Evolutionary conservation across 164 flowering plant genomes (phyloP).

Genomic region (Piper betle): DNA sequence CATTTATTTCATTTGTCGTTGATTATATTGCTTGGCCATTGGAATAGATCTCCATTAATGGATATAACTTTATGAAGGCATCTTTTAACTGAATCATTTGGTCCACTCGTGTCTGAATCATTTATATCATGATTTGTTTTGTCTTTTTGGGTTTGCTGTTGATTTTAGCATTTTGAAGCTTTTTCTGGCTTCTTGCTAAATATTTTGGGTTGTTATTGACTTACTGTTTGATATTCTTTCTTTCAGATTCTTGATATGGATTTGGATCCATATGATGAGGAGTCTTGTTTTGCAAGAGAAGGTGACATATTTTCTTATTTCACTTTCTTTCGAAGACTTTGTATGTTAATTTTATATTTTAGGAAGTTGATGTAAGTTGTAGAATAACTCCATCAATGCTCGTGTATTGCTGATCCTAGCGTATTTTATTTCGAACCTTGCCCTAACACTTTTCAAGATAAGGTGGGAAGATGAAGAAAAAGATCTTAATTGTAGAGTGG

Average conservation of each 20-base stretch:
- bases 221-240: slow-evolving; percentile 5
- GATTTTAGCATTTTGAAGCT: too few relatives aligned
- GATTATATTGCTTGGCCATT: too few relatives aligned
- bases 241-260: slow-evolving; percentile 87
- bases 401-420: background rate
- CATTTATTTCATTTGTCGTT: too few relatives aligned
- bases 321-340: background rate
- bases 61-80: too few relatives aligned
- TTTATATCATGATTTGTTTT: background rate
- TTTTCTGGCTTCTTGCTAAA: too few relatives aligned
- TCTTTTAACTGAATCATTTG: background rate
- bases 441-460: background rate
- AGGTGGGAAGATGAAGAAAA: background rate
- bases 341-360: background rate
- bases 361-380: background rate
- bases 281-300: slow-evolving; percentile 29
- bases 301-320: slow-evolving; percentile 26
- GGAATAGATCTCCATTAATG: too few relatives aligned
- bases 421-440: background rate
- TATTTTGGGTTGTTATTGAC: slow-evolving; percentile 1
- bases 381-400: background rate
- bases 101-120: background rate
- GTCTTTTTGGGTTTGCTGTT: too few relatives aligned
- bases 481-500: background rate
- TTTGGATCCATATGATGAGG: slow-evolving; percentile 51